A percentile compares a stretch with the other conserved stretches of the same genome.
Evolutionary conservation across 495 filamentous ascomycete species (phyloP).

Genomic region (Bathelium albidoporum): DNA sequence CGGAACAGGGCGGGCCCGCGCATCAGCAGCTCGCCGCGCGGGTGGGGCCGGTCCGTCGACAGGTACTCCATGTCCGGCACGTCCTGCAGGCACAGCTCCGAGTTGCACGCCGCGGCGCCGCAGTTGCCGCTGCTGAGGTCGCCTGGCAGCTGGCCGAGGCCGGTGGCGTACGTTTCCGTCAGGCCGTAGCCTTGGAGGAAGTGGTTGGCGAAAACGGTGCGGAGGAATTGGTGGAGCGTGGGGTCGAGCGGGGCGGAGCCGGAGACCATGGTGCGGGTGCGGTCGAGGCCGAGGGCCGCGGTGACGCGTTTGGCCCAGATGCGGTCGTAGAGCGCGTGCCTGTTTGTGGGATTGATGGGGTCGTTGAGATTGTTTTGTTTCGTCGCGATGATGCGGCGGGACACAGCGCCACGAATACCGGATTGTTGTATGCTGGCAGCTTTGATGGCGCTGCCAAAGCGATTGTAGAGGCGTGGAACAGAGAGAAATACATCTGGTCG

Average conservation of each 20-base stretch:
- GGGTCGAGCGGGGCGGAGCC: slow-evolving; percentile 90
- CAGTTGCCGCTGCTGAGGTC: slow-evolving; percentile 77
- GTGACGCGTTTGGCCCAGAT: slow-evolving; percentile 87
- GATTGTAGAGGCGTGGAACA: slow-evolving; percentile 85
- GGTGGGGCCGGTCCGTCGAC: slow-evolving; percentile 79
- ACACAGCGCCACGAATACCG: slow-evolving; percentile 74
- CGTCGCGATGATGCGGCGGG: slow-evolving; percentile 63
- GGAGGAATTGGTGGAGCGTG: slow-evolving; percentile 75
- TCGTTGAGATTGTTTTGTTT: slow-evolving; percentile 73
- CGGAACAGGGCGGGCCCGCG: slow-evolving; percentile 67
- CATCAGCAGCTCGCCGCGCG: slow-evolving; percentile 82
- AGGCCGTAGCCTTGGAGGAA: slow-evolving; percentile 88
- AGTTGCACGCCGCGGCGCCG: slow-evolving; percentile 52
- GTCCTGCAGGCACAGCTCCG: slow-evolving; percentile 74
- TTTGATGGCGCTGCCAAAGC: slow-evolving; percentile 74
- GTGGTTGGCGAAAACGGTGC: slow-evolving; percentile 66
- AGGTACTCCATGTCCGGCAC: slow-evolving; percentile 95
- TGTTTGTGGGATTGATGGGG: slow-evolving; percentile 60
- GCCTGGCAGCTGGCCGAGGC: slow-evolving; percentile 51
- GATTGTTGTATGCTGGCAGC: slow-evolving; percentile 64
- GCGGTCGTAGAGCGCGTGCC: slow-evolving; percentile 78
- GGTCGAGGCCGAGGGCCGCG: slow-evolving; percentile 70
- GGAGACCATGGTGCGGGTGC: slow-evolving; percentile 62
- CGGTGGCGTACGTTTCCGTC: slow-evolving; percentile 86
- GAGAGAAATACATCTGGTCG: slow-evolving; percentile 76